Evolutionary conservation across 106 monocot species (phyloP).

Genomic region (Xerophyta viscosa): DNA sequence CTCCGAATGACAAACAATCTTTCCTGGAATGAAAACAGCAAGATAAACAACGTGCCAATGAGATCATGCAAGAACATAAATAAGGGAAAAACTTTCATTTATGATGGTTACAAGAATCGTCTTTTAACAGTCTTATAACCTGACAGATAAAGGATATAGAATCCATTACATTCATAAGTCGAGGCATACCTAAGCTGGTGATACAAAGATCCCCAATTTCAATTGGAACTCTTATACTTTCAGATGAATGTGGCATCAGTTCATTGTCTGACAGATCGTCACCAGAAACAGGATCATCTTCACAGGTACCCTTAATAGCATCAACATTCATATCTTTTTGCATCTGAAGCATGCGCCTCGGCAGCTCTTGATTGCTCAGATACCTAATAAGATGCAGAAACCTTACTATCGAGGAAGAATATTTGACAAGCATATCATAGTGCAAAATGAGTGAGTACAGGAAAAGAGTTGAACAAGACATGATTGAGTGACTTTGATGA

Average conservation of each 20-base stretch:
- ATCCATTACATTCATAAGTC: too few species aligned
- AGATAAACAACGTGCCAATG: too few species aligned
- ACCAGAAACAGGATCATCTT: slow-evolving; percentile 16
- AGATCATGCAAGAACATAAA: too few species aligned
- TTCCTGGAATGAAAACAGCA: slow-evolving; percentile 34
- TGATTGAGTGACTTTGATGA: too few species aligned
- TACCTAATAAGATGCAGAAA: slow-evolving; percentile 35
- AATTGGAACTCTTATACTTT: slow-evolving; percentile 32
- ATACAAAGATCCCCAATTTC: slow-evolving; percentile 76
- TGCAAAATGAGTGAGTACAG: too few species aligned
- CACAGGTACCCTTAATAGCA: slow-evolving; percentile 16
- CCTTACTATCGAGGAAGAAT: too few species aligned
- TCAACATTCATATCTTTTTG: slow-evolving; percentile 32
- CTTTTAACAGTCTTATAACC: too few species aligned
- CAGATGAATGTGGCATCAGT: slow-evolving; percentile 9
- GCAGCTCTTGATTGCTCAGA: slow-evolving; percentile 78
- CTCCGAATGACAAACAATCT: slow-evolving; percentile 63
- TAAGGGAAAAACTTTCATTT: too few species aligned
- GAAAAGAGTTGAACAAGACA: too few species aligned
- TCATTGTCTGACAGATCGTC: slow-evolving; percentile 32
- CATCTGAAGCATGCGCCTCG: slow-evolving; percentile 56
- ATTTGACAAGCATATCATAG: too few species aligned
- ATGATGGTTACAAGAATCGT: too few species aligned
- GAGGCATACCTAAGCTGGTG: slow-evolving; percentile 51
- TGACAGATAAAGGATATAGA: too few species aligned